Percentiles rank a stretch among this genome's conserved stretches.
These are phyloP conservation scores for Cyclocybe aegerita DNA, from an alignment of 768 basidiomycete species.

Conservation along the genomic window DNA sequence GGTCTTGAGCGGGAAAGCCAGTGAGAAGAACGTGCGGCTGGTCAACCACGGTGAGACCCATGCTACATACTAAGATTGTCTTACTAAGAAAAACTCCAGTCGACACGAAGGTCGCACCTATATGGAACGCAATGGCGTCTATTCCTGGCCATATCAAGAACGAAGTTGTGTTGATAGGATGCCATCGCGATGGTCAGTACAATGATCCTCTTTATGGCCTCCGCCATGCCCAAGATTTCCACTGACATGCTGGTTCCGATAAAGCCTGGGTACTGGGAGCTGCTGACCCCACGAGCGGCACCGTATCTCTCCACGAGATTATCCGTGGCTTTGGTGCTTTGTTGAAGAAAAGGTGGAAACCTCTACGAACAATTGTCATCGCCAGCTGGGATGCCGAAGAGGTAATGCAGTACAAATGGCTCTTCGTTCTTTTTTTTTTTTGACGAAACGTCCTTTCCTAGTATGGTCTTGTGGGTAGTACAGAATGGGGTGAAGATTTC, in stretches of 20 bases:
- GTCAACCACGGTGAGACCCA: conserved; percentile 50
- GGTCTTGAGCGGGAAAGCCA: conserved; percentile 48
- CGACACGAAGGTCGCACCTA: conserved; percentile 75
- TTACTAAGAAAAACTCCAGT: conserved; percentile 37
- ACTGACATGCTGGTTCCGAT: not conserved
- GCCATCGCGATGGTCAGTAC: conserved; percentile 79
- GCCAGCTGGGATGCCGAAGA: conserved; percentile 80
- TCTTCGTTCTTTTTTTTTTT: not conserved
- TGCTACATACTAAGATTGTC: not conserved
- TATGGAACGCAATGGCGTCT: conserved; percentile 80
- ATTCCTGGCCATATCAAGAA: conserved; percentile 83
- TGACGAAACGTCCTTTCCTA: conserved; percentile 16
- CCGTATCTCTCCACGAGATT: conserved; percentile 75
- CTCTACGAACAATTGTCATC: conserved; percentile 69
- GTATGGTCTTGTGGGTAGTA: conserved; percentile 78
- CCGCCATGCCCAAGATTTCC: not conserved
- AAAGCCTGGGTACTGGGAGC: conserved; percentile 79
- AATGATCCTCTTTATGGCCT: not conserved
- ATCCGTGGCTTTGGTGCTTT: conserved; percentile 73
- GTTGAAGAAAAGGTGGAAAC: conserved; percentile 76
- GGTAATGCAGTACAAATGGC: conserved; percentile 35
- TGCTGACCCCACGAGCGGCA: conserved; percentile 78
- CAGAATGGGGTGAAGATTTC: conserved; percentile 96
- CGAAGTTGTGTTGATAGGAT: conserved; percentile 85
- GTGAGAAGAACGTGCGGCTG: conserved; percentile 45